Evolutionary conservation across 805 yeast genomes (phyloP).

Genomic region (Nakazawaea ishiwadae): DNA sequence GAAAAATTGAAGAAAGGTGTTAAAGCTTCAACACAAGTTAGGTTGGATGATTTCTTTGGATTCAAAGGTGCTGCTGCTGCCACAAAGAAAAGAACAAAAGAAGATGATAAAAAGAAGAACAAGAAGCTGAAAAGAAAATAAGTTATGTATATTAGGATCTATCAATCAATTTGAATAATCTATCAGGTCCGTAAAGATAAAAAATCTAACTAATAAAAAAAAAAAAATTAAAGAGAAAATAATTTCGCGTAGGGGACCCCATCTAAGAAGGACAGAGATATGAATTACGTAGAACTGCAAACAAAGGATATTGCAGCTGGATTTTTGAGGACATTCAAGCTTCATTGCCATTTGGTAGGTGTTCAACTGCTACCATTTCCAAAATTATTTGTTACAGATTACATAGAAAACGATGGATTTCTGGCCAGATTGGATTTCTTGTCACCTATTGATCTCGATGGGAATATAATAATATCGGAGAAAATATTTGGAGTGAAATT

Average conservation of each 20-base stretch:
- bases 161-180: too few relatives aligned
- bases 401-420: conserved; percentile 1
- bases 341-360: conserved; percentile 7
- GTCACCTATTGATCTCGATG: conserved; percentile 4
- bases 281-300: conserved; percentile 6
- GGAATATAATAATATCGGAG: not conserved
- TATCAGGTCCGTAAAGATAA: too few relatives aligned
- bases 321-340: not conserved
- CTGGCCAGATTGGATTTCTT: conserved; percentile 8
- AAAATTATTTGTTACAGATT: conserved; percentile 10
- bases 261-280: not conserved
- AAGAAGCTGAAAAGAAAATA: conserved; percentile 18
- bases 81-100: conserved; percentile 35
- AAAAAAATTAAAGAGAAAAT: not conserved
- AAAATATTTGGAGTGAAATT: conserved; percentile 9
- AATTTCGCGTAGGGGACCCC: not conserved
- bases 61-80: conserved; percentile 44
- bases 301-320: not conserved
- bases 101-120: conserved; percentile 29
- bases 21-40: conserved; percentile 83
- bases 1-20: conserved; percentile 79
- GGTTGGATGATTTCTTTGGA: conserved; percentile 88
- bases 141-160: too few relatives aligned
- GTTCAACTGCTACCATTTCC: conserved; percentile 4
- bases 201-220: not conserved